Evolutionary conservation across 192 early-diverging fungal species (phyloP), one percentile per base, ranked within the genome.

Genomic region (Podila epigama): DNA sequence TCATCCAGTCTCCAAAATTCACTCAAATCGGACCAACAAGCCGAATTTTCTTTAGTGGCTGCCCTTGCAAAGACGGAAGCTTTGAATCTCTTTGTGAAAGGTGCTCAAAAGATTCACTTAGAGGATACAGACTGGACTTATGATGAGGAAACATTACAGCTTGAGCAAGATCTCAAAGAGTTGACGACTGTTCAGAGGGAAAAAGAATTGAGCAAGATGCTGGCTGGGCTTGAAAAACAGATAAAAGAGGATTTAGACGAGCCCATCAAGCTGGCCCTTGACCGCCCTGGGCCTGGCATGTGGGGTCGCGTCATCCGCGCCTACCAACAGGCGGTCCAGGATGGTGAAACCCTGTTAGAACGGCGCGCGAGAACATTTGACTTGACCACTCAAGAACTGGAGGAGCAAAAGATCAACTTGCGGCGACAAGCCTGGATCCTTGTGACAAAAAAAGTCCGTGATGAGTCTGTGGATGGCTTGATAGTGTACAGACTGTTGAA

Each of bases 401-500:
- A 56, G 7, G 41, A 61, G 18, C 40, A 62, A 33, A 12, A 92
- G 2, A 48, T 60, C 20, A 84, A 84, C 12, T 58, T 89, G 32
- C 87, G 88, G 66, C 68, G 83, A 34, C 82, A 88, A 51, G 87
- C 91, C 6, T 97, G 95, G 97, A 71, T 89, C 22, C 80, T 88
- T 6, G 70, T 95, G 31, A 83, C 88, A 16, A 86, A 87, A 40
- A 86, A 85, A 37, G 69, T 97, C 32, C 86, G 89, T 44, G 91
- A 95, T 37, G 97, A 98, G 63, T 82, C 92, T 16, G 84, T 87
- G 0, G 96, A 98, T 79, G 89, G 88, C 36, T 83, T 90, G 84
- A 80, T 98, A 37, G 81, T 98, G 27, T 86, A 91, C 50, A 90
- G 92, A 66, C 83, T 97, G 60, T 85, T 92, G 31, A 85, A 65